These are phyloP conservation scores for Circinella minor DNA, from an alignment of 371 early-diverging fungal species.

Conservation along the genomic window DNA sequence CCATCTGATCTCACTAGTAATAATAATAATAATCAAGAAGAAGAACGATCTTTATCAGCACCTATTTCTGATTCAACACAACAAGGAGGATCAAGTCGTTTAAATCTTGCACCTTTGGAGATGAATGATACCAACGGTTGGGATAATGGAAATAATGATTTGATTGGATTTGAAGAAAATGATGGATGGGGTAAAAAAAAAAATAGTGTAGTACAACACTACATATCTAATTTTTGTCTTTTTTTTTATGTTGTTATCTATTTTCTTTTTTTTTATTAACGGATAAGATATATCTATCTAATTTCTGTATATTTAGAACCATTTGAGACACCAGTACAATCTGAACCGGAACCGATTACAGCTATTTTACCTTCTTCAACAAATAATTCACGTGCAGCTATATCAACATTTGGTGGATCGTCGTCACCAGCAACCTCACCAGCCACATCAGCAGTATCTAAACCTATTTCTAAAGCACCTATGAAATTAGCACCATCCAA, in stretches of 20 bases:
- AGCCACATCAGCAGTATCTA: neutral
- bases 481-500: conserved; percentile 49
- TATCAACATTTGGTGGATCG: conserved; percentile 29
- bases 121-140: conserved; percentile 29
- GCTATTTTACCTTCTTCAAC: conserved; percentile 22
- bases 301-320: conserved; percentile 21
- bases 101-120: neutral
- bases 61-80: neutral
- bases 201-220: neutral
- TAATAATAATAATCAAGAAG: conserved; percentile 13
- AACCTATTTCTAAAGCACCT: conserved; percentile 14
- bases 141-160: conserved; percentile 33
- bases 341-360: conserved; percentile 28
- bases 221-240: neutral
- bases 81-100: neutral
- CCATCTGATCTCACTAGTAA: neutral
- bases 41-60: conserved; percentile 5
- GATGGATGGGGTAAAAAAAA: conserved; percentile 45
- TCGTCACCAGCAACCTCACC: neutral
- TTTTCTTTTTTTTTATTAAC: neutral
- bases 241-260: too few relatives aligned
- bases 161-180: conserved; percentile 36
- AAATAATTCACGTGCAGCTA: conserved; percentile 2
- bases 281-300: neutral
- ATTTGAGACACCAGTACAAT: conserved; percentile 24